Evolutionary conservation across 768 basidiomycete genomes (phyloP).

Genomic region (Ramaria sp.): DNA sequence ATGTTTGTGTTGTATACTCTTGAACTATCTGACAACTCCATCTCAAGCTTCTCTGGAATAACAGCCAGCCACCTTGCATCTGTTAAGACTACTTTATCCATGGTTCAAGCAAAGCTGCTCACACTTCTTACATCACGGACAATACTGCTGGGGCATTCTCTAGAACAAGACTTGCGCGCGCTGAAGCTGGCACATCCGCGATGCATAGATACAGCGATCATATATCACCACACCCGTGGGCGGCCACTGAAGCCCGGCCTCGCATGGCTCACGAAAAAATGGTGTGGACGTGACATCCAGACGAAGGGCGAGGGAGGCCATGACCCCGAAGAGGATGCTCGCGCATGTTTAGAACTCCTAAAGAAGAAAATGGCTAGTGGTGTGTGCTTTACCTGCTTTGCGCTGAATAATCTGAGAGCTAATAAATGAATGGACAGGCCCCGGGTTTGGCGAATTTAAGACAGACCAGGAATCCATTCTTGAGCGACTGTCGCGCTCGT

Average conservation of each 20-base stretch:
- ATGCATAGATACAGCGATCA: conserved; percentile 85
- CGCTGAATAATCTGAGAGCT: background rate
- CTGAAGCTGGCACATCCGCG: conserved; percentile 77
- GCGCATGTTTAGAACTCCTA: conserved; percentile 77
- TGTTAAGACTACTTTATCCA: conserved; percentile 66
- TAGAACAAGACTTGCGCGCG: conserved; percentile 87
- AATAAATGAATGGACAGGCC: conserved; percentile 25
- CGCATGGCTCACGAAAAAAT: conserved; percentile 94
- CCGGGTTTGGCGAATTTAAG: conserved; percentile 79
- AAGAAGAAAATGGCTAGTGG: conserved; percentile 72
- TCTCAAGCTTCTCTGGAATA: conserved; percentile 81
- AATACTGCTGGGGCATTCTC: conserved; percentile 88
- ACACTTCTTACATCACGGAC: conserved; percentile 51
- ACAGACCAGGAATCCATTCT: conserved; percentile 82
- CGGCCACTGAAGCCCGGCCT: conserved; percentile 89
- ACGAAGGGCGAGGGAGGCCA: conserved; percentile 76
- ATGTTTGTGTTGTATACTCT: conserved; percentile 13
- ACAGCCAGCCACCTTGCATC: conserved; percentile 57
- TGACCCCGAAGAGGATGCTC: conserved; percentile 90
- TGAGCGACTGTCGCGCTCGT: conserved; percentile 58
- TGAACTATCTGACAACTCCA: background rate
- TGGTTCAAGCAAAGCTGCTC: conserved; percentile 68
- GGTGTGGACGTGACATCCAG: conserved; percentile 87
- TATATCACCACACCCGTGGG: conserved; percentile 89
- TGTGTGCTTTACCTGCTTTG: conserved; percentile 14